Evolutionary conservation across 257 asterid genomes (phyloP).

Genomic region (Linaria vulgaris): DNA sequence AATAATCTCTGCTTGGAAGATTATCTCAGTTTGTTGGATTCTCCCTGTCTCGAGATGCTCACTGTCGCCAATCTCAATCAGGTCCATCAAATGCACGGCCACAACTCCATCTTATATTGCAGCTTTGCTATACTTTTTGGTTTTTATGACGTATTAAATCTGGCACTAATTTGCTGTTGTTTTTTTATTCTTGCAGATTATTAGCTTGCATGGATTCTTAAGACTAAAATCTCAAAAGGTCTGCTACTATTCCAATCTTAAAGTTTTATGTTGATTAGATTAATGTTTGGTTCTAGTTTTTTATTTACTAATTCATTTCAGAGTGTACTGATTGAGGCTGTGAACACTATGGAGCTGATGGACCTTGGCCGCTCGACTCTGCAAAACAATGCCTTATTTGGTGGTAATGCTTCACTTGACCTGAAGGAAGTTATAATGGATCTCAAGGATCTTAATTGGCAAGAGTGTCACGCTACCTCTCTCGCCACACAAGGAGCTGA

Average conservation of each 20-base stretch:
- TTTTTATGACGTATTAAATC: background rate
- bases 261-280: background rate
- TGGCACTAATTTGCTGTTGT: background rate
- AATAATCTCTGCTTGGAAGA: conserved; percentile 36
- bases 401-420: conserved; percentile 33
- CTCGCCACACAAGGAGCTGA: conserved; percentile 22
- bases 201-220: conserved; percentile 42
- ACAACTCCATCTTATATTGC: background rate
- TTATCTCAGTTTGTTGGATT: conserved; percentile 31
- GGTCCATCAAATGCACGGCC: background rate
- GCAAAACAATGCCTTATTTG: conserved; percentile 40
- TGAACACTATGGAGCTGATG: conserved; percentile 48
- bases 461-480: conserved; percentile 71
- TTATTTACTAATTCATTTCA: conserved; percentile 21
- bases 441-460: conserved; percentile 60
- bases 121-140: background rate
- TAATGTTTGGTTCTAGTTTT: background rate
- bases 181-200: conserved; percentile 27
- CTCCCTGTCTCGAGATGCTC: conserved; percentile 29
- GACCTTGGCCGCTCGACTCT: conserved; percentile 58
- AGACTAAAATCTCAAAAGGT: conserved; percentile 24
- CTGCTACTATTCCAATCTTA: background rate
- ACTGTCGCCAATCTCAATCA: conserved; percentile 13
- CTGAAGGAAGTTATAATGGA: conserved; percentile 47
- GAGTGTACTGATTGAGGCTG: conserved; percentile 39